Percentiles rank a stretch among this genome's conserved stretches.
phyloP scores from a whole-genome alignment of 2,329 filamentous ascomycete species.

The Venturia carpophila region DNA sequence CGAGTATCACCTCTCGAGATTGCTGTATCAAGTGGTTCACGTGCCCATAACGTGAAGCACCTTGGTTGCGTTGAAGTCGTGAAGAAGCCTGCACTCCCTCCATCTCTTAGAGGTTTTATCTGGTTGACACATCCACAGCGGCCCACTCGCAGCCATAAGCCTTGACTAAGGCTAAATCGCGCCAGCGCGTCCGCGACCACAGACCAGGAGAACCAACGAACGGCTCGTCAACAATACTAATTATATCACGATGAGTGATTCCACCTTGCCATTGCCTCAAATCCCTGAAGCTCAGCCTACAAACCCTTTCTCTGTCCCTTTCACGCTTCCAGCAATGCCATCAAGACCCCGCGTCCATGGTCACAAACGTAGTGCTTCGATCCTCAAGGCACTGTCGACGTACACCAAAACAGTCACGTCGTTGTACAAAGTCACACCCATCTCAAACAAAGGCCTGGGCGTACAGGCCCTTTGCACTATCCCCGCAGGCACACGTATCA shows the following conservation, averaged over 20 bases:
- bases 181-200: background rate
- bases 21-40: background rate
- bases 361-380: slow-evolving; percentile 6
- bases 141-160: too few species aligned
- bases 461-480: slow-evolving; percentile 34
- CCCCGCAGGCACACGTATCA: slow-evolving; percentile 32
- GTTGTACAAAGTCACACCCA: slow-evolving; percentile 18
- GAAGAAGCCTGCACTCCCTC: background rate
- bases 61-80: background rate
- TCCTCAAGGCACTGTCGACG: background rate
- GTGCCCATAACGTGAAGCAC: background rate
- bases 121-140: too few species aligned
- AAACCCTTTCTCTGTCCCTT: background rate
- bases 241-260: background rate
- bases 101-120: background rate
- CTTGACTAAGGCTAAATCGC: too few species aligned
- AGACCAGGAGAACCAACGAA: background rate
- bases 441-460: slow-evolving; percentile 36
- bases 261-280: background rate
- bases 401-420: slow-evolving; percentile 1
- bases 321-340: background rate
- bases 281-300: background rate
- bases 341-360: background rate
- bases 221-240: background rate
- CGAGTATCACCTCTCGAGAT: background rate